phyloP scores from a whole-genome alignment of 768 basidiomycete species.

The Rhodocollybia butyracea region DNA sequence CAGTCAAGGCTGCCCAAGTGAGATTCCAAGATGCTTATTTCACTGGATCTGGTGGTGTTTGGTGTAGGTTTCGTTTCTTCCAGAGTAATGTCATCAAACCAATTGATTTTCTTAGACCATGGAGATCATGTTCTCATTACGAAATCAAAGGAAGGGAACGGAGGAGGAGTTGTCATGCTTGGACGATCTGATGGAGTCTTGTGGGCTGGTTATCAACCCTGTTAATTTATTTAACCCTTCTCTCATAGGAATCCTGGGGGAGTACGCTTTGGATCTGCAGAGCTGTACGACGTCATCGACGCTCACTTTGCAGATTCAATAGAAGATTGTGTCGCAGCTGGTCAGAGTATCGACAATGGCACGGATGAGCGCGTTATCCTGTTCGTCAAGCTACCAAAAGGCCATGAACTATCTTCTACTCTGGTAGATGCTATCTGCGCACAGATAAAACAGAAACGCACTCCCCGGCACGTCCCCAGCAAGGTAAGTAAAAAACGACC shows the following conservation, averaged over 20 bases:
- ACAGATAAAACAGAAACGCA: slow-evolving; percentile 60
- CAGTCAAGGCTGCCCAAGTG: slow-evolving; percentile 48
- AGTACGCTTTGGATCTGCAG: slow-evolving; percentile 78
- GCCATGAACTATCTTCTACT: slow-evolving; percentile 43
- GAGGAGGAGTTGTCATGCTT: slow-evolving; percentile 78
- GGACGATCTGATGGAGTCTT: slow-evolving; percentile 81
- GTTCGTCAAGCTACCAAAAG: slow-evolving; percentile 63
- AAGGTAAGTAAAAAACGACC: slow-evolving; percentile 40
- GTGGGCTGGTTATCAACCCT: slow-evolving; percentile 27
- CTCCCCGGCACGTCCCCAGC: slow-evolving; percentile 76
- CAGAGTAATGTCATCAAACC: no score
- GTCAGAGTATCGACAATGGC: slow-evolving; percentile 61
- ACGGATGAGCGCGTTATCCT: slow-evolving; percentile 74
- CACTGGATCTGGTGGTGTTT: slow-evolving; percentile 59
- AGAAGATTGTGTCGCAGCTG: slow-evolving; percentile 67
- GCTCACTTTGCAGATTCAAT: slow-evolving; percentile 48
- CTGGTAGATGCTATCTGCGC: slow-evolving; percentile 55
- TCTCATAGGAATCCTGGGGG: slow-evolving; percentile 68
- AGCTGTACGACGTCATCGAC: slow-evolving; percentile 79
- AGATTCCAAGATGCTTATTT: slow-evolving; percentile 74
- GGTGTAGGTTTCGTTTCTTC: slow-evolving; percentile 53
- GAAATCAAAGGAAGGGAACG: slow-evolving; percentile 60
- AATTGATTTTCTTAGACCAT: slow-evolving; percentile 53
- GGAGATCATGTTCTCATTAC: slow-evolving; percentile 75
- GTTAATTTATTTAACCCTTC: slow-evolving; percentile 1